These are phyloP conservation scores for Zizania latifolia DNA, from an alignment of 176 grass and related monocot genomes.

Conservation along the genomic window DNA sequence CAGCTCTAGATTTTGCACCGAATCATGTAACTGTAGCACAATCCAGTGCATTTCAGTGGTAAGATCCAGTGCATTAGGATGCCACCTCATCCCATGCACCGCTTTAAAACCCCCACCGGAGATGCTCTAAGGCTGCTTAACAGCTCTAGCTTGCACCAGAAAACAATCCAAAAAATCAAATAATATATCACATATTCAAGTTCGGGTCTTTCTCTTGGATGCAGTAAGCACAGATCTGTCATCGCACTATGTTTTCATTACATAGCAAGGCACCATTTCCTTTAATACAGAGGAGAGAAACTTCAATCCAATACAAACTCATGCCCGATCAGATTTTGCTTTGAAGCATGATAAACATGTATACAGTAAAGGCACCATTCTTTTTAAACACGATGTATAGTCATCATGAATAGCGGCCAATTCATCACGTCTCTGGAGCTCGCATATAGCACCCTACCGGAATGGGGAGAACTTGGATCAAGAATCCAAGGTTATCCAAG, in stretches of 20 bases:
- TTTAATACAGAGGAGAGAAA: not conserved
- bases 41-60: no score
- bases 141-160: no score
- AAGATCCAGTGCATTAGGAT: no score
- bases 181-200: not conserved
- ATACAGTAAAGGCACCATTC: conserved; percentile 24
- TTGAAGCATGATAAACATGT: conserved; percentile 21
- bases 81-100: no score
- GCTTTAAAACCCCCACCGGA: no score
- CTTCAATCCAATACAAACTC: not conserved
- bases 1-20: no score
- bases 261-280: not conserved
- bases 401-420: not conserved
- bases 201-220: not conserved
- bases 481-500: conserved; percentile 12
- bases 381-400: not conserved
- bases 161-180: not conserved
- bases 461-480: conserved; percentile 26
- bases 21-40: no score
- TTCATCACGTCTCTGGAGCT: not conserved
- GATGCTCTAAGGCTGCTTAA: no score
- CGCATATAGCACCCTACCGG: conserved; percentile 16
- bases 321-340: not conserved
- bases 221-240: not conserved
- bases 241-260: not conserved